Conservation (phyloP, 768 basidiomycete species). For the Pleurotus tuber-regium region DNA sequence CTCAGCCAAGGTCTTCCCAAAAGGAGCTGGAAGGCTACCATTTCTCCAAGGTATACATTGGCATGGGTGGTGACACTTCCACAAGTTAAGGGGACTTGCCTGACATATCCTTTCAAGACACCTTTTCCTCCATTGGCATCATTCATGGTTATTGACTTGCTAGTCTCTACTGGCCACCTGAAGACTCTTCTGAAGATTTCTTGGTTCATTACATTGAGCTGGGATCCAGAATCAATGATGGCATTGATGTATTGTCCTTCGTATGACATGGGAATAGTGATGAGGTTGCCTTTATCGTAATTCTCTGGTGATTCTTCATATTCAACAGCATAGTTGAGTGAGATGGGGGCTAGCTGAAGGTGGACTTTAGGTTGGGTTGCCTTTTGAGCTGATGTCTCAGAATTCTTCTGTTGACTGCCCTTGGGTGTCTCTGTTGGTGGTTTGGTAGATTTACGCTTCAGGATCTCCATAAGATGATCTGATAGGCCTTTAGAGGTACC, state of each 20-base stretch:
- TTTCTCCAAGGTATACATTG: conserved; percentile 18
- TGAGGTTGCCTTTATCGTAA: background rate
- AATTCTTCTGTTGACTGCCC: too few relatives aligned
- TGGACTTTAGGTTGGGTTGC: too few relatives aligned
- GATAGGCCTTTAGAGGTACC: conserved; percentile 2
- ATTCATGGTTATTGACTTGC: conserved; percentile 11
- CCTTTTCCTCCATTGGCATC: conserved; percentile 22
- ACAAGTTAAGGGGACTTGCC: conserved; percentile 15
- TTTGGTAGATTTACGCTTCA: too few relatives aligned
- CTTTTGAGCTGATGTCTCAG: too few relatives aligned
- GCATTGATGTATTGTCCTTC: background rate
- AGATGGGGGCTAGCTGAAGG: too few relatives aligned
- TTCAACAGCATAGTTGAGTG: background rate
- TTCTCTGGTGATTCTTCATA: background rate
- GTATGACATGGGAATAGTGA: background rate
- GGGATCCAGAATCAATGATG: background rate
- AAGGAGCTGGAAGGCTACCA: conserved; percentile 17
- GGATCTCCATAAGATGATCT: background rate
- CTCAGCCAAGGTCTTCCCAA: conserved; percentile 22
- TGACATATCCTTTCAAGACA: conserved; percentile 15
- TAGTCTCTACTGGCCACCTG: conserved; percentile 11
- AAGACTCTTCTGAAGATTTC: background rate
- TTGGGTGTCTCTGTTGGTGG: too few relatives aligned
- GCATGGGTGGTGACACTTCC: conserved; percentile 16
- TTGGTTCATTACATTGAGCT: background rate